A percentile compares a stretch with the other conserved stretches of the same genome.
phyloP scores from a whole-genome alignment of 2,329 filamentous ascomycete genomes.

The Mariannaea sp. region DNA sequence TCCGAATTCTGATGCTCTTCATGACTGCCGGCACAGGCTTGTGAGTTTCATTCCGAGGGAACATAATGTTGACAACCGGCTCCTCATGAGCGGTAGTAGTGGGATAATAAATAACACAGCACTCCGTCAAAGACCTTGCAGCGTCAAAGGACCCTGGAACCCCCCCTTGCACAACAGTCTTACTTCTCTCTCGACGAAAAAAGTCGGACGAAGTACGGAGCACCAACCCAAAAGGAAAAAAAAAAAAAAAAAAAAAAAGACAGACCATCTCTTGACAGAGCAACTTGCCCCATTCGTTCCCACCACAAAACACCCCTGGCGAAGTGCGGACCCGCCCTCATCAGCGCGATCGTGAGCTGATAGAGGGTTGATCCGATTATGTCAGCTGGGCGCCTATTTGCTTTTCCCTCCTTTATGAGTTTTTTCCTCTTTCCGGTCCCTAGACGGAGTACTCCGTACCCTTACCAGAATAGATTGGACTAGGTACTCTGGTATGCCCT shows the following conservation, averaged over 20 bases:
- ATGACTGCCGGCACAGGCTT: too few species aligned
- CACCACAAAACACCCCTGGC: constrained; percentile 15
- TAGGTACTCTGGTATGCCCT: constrained; percentile 7
- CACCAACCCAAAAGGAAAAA: too few species aligned
- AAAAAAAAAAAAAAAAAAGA: not conserved
- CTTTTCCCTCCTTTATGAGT: not conserved
- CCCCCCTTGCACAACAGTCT: not conserved
- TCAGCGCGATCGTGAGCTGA: constrained; percentile 25
- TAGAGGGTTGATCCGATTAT: constrained; percentile 24
- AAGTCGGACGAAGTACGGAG: too few species aligned
- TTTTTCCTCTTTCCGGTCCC: too few species aligned
- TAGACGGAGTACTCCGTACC: too few species aligned
- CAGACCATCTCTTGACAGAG: not conserved
- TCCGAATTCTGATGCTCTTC: too few species aligned
- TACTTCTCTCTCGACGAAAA: too few species aligned
- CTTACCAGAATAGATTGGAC: too few species aligned
- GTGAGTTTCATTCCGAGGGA: too few species aligned
- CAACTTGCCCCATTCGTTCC: not conserved
- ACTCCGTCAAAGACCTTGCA: not conserved
- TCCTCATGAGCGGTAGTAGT: not conserved
- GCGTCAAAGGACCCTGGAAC: not conserved
- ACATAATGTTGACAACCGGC: too few species aligned
- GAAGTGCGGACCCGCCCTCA: constrained; percentile 21
- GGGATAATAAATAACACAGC: not conserved
- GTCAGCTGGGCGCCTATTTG: constrained; percentile 14